A percentile compares a stretch with the other conserved stretches of the same genome.
Conservation (phyloP, 441 rosid genomes). For the Jatropha multifida region DNA sequence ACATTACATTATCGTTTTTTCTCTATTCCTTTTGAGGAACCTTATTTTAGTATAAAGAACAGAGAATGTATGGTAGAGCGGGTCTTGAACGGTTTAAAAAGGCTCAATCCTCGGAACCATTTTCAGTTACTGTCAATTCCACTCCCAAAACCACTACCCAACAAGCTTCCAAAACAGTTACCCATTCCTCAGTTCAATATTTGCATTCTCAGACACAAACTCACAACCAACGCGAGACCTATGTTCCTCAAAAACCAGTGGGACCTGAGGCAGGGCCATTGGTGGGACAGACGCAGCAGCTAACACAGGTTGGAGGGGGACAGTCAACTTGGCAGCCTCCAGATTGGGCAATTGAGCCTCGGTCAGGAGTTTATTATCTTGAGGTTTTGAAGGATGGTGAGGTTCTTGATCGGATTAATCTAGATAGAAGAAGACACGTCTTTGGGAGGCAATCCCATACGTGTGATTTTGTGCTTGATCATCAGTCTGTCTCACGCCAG, state of each 20-base stretch:
- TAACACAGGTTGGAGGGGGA: conserved; percentile 77
- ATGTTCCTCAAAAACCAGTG: conserved; percentile 33
- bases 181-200: conserved; percentile 34
- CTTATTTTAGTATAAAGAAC: conserved; percentile 10
- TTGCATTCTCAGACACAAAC: conserved; percentile 35
- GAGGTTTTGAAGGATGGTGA: conserved; percentile 90
- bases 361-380: conserved; percentile 75
- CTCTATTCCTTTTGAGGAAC: neutral
- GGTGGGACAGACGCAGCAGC: conserved; percentile 45
- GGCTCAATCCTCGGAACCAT: conserved; percentile 93
- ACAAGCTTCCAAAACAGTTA: conserved; percentile 26
- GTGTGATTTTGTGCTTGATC: conserved; percentile 96
- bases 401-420: conserved; percentile 70
- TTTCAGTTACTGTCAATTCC: conserved; percentile 60
- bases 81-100: conserved; percentile 92
- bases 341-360: conserved; percentile 96
- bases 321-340: conserved; percentile 98
- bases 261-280: conserved; percentile 41
- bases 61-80: conserved; percentile 83
- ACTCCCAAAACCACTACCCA: conserved; percentile 35
- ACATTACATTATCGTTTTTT: neutral
- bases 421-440: conserved; percentile 72
- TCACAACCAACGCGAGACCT: conserved; percentile 30
- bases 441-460: conserved; percentile 84
- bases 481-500: conserved; percentile 95